phyloP scores from a whole-genome alignment of 805 yeast species.

The Candida silvicultrix region DNA sequence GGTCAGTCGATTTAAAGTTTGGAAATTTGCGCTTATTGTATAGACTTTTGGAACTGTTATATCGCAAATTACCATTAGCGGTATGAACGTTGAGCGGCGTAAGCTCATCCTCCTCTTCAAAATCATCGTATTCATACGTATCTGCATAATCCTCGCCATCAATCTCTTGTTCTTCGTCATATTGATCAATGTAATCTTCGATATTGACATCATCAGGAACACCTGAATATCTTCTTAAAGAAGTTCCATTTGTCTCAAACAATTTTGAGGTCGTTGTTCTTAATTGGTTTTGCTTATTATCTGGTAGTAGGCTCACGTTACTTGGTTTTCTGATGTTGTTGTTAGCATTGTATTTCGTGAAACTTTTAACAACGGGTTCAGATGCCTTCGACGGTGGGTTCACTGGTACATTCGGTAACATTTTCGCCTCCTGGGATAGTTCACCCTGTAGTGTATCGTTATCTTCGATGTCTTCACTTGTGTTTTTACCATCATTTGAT shows the following conservation, averaged over 20 bases:
- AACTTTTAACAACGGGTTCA: not conserved
- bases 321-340: conserved; percentile 12
- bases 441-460: not conserved
- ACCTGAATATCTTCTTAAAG: conserved; percentile 67
- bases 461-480: not conserved
- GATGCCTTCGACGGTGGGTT: not conserved
- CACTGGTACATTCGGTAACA: not conserved
- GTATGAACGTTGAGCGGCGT: conserved; percentile 19
- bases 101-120: conserved; percentile 21
- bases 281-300: conserved; percentile 26
- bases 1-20: conserved; percentile 14
- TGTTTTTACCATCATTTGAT: not conserved
- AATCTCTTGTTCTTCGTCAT: conserved; percentile 32
- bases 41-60: conserved; percentile 11
- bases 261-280: conserved; percentile 68
- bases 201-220: conserved; percentile 52
- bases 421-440: not conserved
- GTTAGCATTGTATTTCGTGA: conserved; percentile 18
- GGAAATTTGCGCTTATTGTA: conserved; percentile 24
- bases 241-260: conserved; percentile 68
- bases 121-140: conserved; percentile 18
- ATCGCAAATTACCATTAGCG: conserved; percentile 17
- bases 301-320: conserved; percentile 3
- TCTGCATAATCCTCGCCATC: conserved; percentile 26
- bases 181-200: conserved; percentile 37